A percentile compares a stretch with the other conserved stretches of the same genome.
phyloP scores from a whole-genome alignment of 2,329 filamentous ascomycete species.

The Lecanicillium sp. region DNA sequence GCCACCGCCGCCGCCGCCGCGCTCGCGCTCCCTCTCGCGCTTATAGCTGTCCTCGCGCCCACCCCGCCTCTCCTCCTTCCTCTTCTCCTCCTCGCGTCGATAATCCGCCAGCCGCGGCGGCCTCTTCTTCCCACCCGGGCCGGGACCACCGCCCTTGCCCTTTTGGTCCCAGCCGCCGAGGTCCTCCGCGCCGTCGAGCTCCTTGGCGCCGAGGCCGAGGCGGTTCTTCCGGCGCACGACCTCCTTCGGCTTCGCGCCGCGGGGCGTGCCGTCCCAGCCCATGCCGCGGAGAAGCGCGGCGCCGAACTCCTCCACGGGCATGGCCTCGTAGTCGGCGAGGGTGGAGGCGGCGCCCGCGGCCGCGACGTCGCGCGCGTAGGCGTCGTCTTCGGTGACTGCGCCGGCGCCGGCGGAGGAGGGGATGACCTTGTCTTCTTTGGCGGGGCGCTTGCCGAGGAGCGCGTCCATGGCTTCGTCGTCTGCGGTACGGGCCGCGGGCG shows the following conservation, averaged over 20 bases:
- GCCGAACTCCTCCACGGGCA: conserved; percentile 93
- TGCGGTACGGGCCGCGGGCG: conserved; percentile 19
- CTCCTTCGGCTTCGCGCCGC: conserved; percentile 49
- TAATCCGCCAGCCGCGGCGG: conserved; percentile 47
- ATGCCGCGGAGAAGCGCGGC: conserved; percentile 85
- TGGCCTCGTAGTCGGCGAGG: conserved; percentile 76
- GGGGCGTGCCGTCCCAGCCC: conserved; percentile 77
- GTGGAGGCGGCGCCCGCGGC: conserved; percentile 69
- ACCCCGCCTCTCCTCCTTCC: conserved; percentile 41
- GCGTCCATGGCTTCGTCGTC: conserved; percentile 59
- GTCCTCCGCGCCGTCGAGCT: conserved; percentile 65
- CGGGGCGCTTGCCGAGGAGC: conserved; percentile 49
- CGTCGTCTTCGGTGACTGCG: conserved; percentile 53
- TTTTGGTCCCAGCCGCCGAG: conserved; percentile 76
- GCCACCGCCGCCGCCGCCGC: conserved; percentile 29
- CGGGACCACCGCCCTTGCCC: conserved; percentile 42
- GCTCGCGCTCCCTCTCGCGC: conserved; percentile 38
- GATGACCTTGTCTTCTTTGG: conserved; percentile 47
- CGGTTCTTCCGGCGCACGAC: conserved; percentile 71
- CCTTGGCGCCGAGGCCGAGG: conserved; percentile 83
- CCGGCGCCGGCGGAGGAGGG: too few species aligned
- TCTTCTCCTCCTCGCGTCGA: conserved; percentile 36
- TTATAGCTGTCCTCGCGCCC: conserved; percentile 42
- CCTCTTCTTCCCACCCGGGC: conserved; percentile 20
- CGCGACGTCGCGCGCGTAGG: conserved; percentile 63